Evolutionary conservation across 257 asterid species (phyloP), one percentile per base, ranked within the genome.

Genomic region (Marsdenia floribunda): DNA sequence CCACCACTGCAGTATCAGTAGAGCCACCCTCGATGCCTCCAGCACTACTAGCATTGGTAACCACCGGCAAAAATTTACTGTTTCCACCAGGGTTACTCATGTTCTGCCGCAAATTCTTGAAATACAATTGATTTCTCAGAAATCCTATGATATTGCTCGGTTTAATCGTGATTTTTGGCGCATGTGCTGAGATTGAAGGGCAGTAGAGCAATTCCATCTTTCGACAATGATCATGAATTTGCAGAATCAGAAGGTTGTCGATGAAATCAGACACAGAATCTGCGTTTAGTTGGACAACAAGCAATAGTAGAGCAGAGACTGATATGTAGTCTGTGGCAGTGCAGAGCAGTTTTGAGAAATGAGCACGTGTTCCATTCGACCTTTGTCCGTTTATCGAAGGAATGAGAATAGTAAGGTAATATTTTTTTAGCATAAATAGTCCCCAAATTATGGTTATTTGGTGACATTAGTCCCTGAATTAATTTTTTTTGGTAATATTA

Each of bases 1-100:
- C 90, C 78, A 83, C 91, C 54, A 85, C 88, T n/a, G 91, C 86
- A 12, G 89, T 82, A 47, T 88, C 97, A 57, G 80, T 77, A 35
- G 75, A 52, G 24, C 42, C 44, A 35, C 29, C 18, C 19, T 78
- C 70, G 19, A 40, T 21, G 53, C 89, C 84, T 73, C 91, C 78
- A 72, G 70, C 82, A 61, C 82, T 80, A 38, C 71, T 77, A 52
- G 73, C 81, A 68, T 73, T 81, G 42, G 72, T 61, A 52, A 79
- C 75, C 3, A 49, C 19, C 22, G 72, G 70, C 15, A 65, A 29
- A 37, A 46, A 75, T 67, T 76, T 59, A 5, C 74, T 79, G 26
- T 63, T 80, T 19, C 52, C 5, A 66, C 71, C 29, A 38, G 0
- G 8, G 2, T 38, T 38, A 38, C 50, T 38, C 71, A 38, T 38